Evolutionary conservation across 495 filamentous ascomycete species (phyloP), one percentile per base, ranked within the genome.

Genomic region (Diplogelasinospora grovesii): DNA sequence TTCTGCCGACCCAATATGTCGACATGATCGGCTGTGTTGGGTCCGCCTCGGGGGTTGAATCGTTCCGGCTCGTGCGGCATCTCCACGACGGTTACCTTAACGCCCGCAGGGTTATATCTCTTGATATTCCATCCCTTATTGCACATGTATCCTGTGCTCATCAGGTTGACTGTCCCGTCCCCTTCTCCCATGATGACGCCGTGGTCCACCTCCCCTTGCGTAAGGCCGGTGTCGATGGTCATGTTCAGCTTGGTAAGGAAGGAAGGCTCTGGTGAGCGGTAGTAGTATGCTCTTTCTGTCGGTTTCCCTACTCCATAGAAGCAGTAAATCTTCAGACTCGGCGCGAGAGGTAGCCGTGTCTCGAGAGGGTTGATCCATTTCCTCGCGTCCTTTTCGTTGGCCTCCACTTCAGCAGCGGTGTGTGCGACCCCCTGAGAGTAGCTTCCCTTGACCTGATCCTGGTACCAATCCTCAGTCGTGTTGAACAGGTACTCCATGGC

Each of bases 281-380:
- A 96, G 61, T 82, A 98, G 62, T 96, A 98, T 35, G 80, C 77
- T 34, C 89, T 74, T 60, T 97, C 89, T 0, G 89, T 95, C 9
- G 84, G 81, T 60, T 97, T 97, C 5, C 84, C 86, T 19, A 94
- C 74, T 24, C 86, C 92, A 59, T 98, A 97, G 68, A 98, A 97
- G 64, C 92, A 98, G 59, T 92, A 98, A 14, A 98, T 86, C 68
- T 95, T 96, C 60, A 98, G 73, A 54, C 79, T 84, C 1, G 92
- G 92, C 10, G 92, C 92, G 31, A 83, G 70, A 0, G 92, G 92
- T 0, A 98, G 71, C 6, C 93, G 79, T 1, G 87, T 83, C 53
- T 97, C 93, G 15, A 98, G 76, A 0, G 92, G 92, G 59, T 98
- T 98, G 30, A 94, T 73, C 92, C 92, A 98, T 55, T 90, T 97